These are phyloP conservation scores for Martiniozyma asiatica DNA, from an alignment of 1,139 yeast genomes.

Conservation along the genomic window DNA sequence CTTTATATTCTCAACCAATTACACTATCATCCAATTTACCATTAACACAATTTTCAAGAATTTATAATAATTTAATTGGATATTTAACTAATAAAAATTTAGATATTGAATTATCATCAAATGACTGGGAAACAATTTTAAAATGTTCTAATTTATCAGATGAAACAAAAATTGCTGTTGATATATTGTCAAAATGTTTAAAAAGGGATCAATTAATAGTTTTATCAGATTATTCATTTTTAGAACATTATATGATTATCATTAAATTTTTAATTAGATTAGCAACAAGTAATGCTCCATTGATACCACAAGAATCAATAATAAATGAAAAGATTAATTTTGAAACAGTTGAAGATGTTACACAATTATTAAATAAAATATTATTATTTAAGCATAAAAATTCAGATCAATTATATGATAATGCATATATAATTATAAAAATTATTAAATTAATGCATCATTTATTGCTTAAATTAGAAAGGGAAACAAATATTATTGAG, in stretches of 20 bases:
- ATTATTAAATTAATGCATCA: constrained; percentile 17
- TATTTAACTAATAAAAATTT: constrained; percentile 17
- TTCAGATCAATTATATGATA: constrained; percentile 15
- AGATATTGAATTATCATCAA: constrained; percentile 12
- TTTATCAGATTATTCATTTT: constrained; percentile 23
- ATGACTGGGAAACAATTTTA: constrained; percentile 23
- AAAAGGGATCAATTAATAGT: constrained; percentile 30
- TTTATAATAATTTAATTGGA: constrained; percentile 22
- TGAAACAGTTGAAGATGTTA: constrained; percentile 9
- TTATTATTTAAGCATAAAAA: constrained; percentile 11
- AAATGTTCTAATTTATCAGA: constrained; percentile 22
- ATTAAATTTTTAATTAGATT: constrained; percentile 17
- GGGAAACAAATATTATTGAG: constrained; percentile 16
- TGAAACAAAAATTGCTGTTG: constrained; percentile 20
- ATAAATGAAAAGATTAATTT: constrained; percentile 10
- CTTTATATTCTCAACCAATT: constrained; percentile 19
- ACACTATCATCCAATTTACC: constrained; percentile 24
- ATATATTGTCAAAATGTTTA: constrained; percentile 35
- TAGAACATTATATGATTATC: constrained; percentile 22
- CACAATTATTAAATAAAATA: constrained; percentile 11
- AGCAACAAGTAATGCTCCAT: constrained; percentile 18
- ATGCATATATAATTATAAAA: constrained; percentile 20
- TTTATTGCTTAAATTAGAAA: constrained; percentile 15
- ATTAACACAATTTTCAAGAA: constrained; percentile 26
- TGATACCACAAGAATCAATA: constrained; percentile 16